Base-by-base conservation (phyloP, 2,329 filamentous ascomycete species). In the Magnaporthales sp. region DNA sequence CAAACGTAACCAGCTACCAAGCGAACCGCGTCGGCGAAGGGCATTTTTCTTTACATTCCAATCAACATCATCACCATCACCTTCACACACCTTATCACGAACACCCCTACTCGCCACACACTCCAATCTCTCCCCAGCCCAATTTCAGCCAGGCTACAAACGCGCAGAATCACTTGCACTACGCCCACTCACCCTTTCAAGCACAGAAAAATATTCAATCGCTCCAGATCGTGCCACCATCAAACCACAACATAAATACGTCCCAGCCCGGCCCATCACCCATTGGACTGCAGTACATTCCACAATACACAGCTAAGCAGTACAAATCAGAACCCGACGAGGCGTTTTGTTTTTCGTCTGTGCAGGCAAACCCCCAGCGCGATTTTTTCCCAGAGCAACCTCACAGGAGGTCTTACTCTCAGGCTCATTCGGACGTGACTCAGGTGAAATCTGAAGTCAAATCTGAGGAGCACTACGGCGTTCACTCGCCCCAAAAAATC, bases 171-270 rank as follows among this genome's bases (percentile, higher is more conserved):
- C 54, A 58, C 54, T 11, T 58, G 22, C 54, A 26, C n/a, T 58
- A 58, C 22, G n/a, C n/a, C 22, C 54, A 58, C 26, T 26, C n/a
- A 26, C 24, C 54, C 22, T 26, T 58, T 7, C 54, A 58, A 58
- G 27, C 71, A 51, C 72, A 68, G 66, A 72, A 70, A 32, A 73
- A 72, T 66, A 72, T 69, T 68, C 72, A 72, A 68, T 69, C 71
- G 67, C 71, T 73, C 15, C 69, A 67, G 19, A 67, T 63, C 38
- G 58, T 6, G 32, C 65, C 22, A 7, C 63, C 27, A 26, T 51
- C 68, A 65, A 62, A 63, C 26, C 66, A 58, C 60, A 63, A 46
- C 62, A 62, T 67, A 61, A 64, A 58, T 60, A 26, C 68, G 65
- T 67, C 68, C 26, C 19, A 51, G 60, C 13, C 24, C 11, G 19